Conservation (phyloP, 1,284 basidiomycete species). For the Dichomitus squalens region DNA sequence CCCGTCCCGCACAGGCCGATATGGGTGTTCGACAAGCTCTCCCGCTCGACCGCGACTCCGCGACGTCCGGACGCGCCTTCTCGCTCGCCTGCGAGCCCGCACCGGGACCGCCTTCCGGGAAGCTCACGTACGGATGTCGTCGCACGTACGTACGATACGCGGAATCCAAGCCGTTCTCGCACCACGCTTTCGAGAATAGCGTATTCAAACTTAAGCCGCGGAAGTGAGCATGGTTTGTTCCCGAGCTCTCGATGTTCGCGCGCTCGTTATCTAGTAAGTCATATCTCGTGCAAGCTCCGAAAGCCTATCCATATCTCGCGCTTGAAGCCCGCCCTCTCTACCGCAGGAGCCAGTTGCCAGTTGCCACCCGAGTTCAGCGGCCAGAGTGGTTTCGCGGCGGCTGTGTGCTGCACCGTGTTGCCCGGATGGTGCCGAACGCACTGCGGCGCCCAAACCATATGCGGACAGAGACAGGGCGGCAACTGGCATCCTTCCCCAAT, state of each 20-base stretch:
- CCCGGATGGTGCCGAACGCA: neutral
- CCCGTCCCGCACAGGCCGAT: slow-evolving; percentile 9
- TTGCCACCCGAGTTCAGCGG: neutral
- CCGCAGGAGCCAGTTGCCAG: neutral
- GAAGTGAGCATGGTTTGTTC: neutral
- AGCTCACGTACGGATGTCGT: neutral
- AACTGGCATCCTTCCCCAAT: neutral
- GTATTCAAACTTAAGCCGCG: neutral
- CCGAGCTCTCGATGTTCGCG: neutral
- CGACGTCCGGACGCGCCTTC: neutral
- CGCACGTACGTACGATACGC: slow-evolving; percentile 3
- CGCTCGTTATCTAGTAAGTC: slow-evolving; percentile 2
- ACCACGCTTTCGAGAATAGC: neutral
- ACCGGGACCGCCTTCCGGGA: slow-evolving; percentile 3
- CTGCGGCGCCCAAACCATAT: neutral
- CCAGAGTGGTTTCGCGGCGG: neutral
- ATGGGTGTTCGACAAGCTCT: neutral
- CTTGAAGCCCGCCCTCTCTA: neutral
- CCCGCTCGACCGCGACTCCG: neutral
- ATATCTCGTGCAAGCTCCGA: neutral
- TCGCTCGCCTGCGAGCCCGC: neutral
- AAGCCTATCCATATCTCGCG: neutral
- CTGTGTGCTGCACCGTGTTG: neutral
- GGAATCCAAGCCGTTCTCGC: slow-evolving; percentile 1
- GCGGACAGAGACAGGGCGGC: neutral